phyloP scores from a whole-genome alignment of 2,329 filamentous ascomycete genomes.

The Ilyonectria mors-panacis region DNA sequence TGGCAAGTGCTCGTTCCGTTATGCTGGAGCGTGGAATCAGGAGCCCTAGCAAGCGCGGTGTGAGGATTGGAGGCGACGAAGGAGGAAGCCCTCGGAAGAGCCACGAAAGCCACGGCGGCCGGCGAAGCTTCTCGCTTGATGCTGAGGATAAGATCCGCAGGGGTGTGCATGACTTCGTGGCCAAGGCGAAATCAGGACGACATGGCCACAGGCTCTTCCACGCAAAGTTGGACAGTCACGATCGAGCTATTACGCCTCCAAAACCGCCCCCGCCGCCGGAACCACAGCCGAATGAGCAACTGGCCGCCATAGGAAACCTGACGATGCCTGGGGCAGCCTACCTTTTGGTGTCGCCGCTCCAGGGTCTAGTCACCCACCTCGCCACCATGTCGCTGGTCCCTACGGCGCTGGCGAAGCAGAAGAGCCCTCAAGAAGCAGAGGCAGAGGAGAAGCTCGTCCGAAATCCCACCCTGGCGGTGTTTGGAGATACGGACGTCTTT shows the following conservation, averaged over 20 bases:
- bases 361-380: slow-evolving; percentile 72
- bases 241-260: slow-evolving; percentile 31
- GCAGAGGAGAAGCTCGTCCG: slow-evolving; percentile 70
- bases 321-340: slow-evolving; percentile 64
- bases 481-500: slow-evolving; percentile 83
- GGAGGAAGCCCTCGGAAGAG: slow-evolving; percentile 58
- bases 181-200: slow-evolving; percentile 53
- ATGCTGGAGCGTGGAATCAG: slow-evolving; percentile 47
- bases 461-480: slow-evolving; percentile 78
- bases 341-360: slow-evolving; percentile 78
- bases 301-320: slow-evolving; percentile 54
- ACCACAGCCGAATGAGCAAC: slow-evolving; percentile 43
- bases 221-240: slow-evolving; percentile 5
- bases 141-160: slow-evolving; percentile 64
- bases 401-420: slow-evolving; percentile 42
- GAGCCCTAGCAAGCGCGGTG: slow-evolving; percentile 52
- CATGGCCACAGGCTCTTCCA: slow-evolving; percentile 39
- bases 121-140: slow-evolving; percentile 58
- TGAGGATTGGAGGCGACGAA: slow-evolving; percentile 68
- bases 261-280: not conserved
- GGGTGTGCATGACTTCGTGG: slow-evolving; percentile 64
- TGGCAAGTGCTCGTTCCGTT: slow-evolving; percentile 54
- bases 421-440: slow-evolving; percentile 44
- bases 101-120: slow-evolving; percentile 51
- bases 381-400: slow-evolving; percentile 72